Percentiles rank a stretch among this genome's conserved stretches.
Evolutionary conservation across 768 basidiomycete species (phyloP).

Genomic region (Melanogaster broomeanus): DNA sequence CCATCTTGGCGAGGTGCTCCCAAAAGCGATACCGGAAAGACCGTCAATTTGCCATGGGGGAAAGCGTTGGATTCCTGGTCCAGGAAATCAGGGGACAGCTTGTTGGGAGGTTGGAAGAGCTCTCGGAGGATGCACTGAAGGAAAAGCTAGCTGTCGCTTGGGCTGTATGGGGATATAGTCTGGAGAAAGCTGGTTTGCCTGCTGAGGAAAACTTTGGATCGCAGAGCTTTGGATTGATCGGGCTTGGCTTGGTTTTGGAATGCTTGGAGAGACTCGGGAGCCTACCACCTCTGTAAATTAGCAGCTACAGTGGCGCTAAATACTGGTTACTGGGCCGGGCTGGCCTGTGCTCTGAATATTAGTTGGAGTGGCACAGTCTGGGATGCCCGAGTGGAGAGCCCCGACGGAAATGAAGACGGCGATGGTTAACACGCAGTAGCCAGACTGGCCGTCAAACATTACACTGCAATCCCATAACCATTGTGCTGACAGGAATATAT

Average conservation of each 20-base stretch:
- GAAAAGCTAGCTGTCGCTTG: slow-evolving; percentile 55
- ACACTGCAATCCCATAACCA: no score
- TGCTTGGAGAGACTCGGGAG: slow-evolving; percentile 48
- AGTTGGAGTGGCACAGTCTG: no score
- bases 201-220: slow-evolving; percentile 43
- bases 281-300: slow-evolving; percentile 23
- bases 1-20: slow-evolving; percentile 70
- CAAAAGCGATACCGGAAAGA: slow-evolving; percentile 61
- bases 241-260: slow-evolving; percentile 59
- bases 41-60: slow-evolving; percentile 61
- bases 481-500: no score
- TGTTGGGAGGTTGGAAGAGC: slow-evolving; percentile 29
- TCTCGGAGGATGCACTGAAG: slow-evolving; percentile 31
- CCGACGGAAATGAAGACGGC: no score
- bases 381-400: no score
- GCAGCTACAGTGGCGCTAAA: no score
- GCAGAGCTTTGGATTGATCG: slow-evolving; percentile 70
- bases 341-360: no score
- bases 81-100: slow-evolving; percentile 45
- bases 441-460: no score
- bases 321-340: no score
- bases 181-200: slow-evolving; percentile 34
- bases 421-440: no score
- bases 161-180: slow-evolving; percentile 64
- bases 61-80: slow-evolving; percentile 55